A percentile compares a stretch with the other conserved stretches of the same genome.
Conservation (phyloP, 345 rosid species). For the Passiflora organensis region DNA sequence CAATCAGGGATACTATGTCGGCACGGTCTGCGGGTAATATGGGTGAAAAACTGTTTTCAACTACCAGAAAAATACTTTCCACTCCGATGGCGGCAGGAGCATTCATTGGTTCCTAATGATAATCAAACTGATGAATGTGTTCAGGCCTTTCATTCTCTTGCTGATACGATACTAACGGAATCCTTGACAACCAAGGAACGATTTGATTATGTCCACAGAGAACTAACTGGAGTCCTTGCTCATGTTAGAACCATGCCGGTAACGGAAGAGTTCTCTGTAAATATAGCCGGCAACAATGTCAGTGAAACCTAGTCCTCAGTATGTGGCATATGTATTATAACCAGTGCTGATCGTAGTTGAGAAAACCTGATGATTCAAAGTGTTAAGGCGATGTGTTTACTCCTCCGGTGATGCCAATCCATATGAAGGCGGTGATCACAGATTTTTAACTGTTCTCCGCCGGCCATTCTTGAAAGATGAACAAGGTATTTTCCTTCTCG, state of each 20-base stretch:
- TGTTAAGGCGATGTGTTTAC: not conserved
- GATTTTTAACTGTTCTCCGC: not conserved
- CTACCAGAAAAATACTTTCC: conserved; percentile 79
- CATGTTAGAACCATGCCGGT: conserved; percentile 51
- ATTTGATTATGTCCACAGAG: conserved; percentile 49
- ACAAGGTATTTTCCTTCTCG: not conserved
- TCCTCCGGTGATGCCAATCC: not conserved
- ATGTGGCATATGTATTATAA: conserved; percentile 3
- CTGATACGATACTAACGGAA: conserved; percentile 61
- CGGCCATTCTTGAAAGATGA: conserved; percentile 9
- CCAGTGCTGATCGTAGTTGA: conserved; percentile 4
- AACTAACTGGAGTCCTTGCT: conserved; percentile 49
- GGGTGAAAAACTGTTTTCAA: conserved; percentile 66
- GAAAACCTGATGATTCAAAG: not conserved
- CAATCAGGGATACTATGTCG: conserved; percentile 76
- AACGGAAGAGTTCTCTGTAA: conserved; percentile 32
- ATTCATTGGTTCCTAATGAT: conserved; percentile 35
- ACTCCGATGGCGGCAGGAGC: conserved; percentile 65
- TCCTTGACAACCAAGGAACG: conserved; percentile 58
- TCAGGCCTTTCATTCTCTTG: conserved; percentile 59
- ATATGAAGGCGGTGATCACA: conserved; percentile 16
- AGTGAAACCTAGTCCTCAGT: conserved; percentile 29
- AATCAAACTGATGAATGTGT: conserved; percentile 52
- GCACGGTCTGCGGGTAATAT: conserved; percentile 68
- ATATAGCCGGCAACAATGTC: conserved; percentile 34